These are phyloP conservation scores for Fusarium cyanostomum DNA, from an alignment of 2,329 filamentous ascomycete genomes.

Conservation along the genomic window DNA sequence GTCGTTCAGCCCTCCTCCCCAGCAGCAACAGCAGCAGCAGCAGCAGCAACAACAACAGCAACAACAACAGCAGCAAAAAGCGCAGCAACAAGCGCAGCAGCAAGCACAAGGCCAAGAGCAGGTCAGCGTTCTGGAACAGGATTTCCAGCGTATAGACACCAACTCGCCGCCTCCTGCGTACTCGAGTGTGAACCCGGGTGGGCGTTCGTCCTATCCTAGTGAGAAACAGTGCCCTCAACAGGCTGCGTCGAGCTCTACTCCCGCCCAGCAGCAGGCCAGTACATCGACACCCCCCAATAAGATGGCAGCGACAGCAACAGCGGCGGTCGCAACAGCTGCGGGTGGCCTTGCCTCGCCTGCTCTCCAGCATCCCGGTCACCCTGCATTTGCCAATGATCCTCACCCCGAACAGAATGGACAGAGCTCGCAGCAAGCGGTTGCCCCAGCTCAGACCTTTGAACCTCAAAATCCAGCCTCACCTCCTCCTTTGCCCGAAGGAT, in stretches of 20 bases:
- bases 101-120: constrained; percentile 53
- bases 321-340: constrained; percentile 36
- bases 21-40: constrained; percentile 46
- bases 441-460: constrained; percentile 53
- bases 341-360: constrained; percentile 56
- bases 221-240: constrained; percentile 74
- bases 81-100: constrained; percentile 53
- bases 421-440: constrained; percentile 55
- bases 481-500: constrained; percentile 93
- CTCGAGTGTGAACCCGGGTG: constrained; percentile 73
- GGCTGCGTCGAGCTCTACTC: constrained; percentile 42
- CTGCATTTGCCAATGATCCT: constrained; percentile 89
- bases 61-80: constrained; percentile 46
- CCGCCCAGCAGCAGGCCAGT: constrained; percentile 35
- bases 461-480: constrained; percentile 78
- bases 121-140: constrained; percentile 81
- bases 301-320: constrained; percentile 34
- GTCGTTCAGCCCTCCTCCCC: constrained; percentile 51
- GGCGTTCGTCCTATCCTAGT: constrained; percentile 72
- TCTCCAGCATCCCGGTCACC: constrained; percentile 74
- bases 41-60: constrained; percentile 43
- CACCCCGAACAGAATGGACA: constrained; percentile 64
- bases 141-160: constrained; percentile 83
- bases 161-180: constrained; percentile 96
- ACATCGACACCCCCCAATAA: constrained; percentile 46